phyloP scores from a whole-genome alignment of 1,284 basidiomycete species.

The Ustilago sp. region DNA sequence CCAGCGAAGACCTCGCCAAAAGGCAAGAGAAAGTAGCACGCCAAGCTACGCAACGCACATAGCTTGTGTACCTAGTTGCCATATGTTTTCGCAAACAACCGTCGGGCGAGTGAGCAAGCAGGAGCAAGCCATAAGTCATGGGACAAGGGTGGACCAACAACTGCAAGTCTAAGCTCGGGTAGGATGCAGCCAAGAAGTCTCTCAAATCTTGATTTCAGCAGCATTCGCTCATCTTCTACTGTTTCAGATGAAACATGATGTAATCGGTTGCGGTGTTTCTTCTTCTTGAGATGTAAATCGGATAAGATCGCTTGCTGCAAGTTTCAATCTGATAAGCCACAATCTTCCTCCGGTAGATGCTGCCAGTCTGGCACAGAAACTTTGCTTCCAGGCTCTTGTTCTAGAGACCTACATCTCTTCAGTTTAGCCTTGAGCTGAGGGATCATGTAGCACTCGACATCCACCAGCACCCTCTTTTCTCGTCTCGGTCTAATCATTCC shows the following conservation, averaged over 20 bases:
- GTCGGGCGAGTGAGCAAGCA: neutral
- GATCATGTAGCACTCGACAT: neutral
- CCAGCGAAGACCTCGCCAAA: neutral
- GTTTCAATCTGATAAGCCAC: constrained; percentile 21
- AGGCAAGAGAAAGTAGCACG: neutral
- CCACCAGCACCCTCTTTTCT: neutral
- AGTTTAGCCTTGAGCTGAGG: neutral
- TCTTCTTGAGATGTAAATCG: constrained; percentile 1
- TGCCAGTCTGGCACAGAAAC: neutral
- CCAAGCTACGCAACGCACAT: neutral
- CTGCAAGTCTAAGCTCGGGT: neutral
- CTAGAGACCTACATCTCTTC: no score
- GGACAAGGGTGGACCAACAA: neutral
- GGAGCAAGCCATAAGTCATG: neutral
- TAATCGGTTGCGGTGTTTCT: neutral
- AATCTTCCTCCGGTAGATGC: neutral
- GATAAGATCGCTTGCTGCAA: constrained; percentile 11
- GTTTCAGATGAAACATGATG: neutral
- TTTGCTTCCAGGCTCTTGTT: neutral
- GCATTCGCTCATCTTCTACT: constrained; percentile 2
- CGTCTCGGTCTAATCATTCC: neutral
- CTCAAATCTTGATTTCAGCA: neutral
- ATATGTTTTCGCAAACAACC: neutral
- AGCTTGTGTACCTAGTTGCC: neutral
- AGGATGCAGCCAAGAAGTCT: constrained; percentile 26